These are phyloP conservation scores for Suillus subalutaceus DNA, from an alignment of 768 basidiomycete genomes.

Conservation along the genomic window DNA sequence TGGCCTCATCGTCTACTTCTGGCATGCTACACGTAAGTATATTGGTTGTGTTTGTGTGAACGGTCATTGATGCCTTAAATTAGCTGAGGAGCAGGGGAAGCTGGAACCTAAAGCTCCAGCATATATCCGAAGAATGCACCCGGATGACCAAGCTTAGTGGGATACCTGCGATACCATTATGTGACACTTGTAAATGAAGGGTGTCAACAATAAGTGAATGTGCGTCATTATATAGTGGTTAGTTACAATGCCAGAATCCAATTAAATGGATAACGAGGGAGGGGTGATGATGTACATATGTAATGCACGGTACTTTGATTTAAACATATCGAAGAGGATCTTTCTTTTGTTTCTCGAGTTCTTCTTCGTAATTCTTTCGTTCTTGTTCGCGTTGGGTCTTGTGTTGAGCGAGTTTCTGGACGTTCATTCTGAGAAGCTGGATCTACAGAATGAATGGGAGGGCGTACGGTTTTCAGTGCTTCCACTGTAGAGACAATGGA, in stretches of 20 bases:
- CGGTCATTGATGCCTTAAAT: constrained; percentile 14
- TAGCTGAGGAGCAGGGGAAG: constrained; percentile 77
- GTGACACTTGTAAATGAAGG: neutral
- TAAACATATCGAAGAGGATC: constrained; percentile 26
- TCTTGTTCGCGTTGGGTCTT: constrained; percentile 30
- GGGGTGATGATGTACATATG: constrained; percentile 26
- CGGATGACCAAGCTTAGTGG: constrained; percentile 21
- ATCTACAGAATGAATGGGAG: constrained; percentile 13
- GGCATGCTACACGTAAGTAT: constrained; percentile 77
- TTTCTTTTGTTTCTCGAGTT: constrained; percentile 53
- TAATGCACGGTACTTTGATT: constrained; percentile 21
- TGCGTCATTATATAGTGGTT: neutral
- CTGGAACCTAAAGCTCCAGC: constrained; percentile 58
- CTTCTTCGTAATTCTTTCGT: constrained; percentile 51
- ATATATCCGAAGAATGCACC: constrained; percentile 47
- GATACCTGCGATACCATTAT: constrained; percentile 15
- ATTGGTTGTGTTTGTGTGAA: neutral
- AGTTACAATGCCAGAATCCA: constrained; percentile 29
- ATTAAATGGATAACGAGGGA: constrained; percentile 18
- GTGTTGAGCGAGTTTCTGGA: constrained; percentile 37
- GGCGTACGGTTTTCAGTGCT: constrained; percentile 58
- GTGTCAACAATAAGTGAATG: constrained; percentile 2
- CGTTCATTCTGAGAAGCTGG: neutral
- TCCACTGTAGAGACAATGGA: constrained; percentile 59
- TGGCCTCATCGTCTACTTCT: constrained; percentile 85